Conservation (phyloP, 2,329 filamentous ascomycete species). For the Aspergillus tamarii region DNA sequence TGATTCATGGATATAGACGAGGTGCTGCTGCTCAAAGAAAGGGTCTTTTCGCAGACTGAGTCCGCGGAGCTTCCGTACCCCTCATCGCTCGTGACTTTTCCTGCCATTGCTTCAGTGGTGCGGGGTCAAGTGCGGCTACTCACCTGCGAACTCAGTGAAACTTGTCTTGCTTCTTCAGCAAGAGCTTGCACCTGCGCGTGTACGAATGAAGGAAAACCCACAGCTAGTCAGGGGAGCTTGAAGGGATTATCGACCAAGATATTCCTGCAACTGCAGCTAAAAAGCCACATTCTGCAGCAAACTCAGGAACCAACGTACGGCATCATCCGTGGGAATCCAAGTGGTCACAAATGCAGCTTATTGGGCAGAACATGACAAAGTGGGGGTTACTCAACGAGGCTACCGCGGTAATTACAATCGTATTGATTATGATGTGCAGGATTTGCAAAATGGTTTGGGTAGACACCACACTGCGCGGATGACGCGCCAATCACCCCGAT, state of each 20-base stretch:
- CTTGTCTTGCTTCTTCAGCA: slow-evolving; percentile 16
- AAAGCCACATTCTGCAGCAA: slow-evolving; percentile 14
- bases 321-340: slow-evolving; percentile 20
- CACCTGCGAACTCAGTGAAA: slow-evolving; percentile 20
- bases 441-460: background rate
- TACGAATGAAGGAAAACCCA: slow-evolving; percentile 3
- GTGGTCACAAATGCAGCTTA: slow-evolving; percentile 8
- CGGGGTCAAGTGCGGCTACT: slow-evolving; percentile 18
- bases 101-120: slow-evolving; percentile 21
- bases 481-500: slow-evolving; percentile 10
- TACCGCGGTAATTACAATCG: slow-evolving; percentile 5
- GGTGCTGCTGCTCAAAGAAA: background rate
- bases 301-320: slow-evolving; percentile 20
- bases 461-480: slow-evolving; percentile 7
- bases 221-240: background rate
- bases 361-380: slow-evolving; percentile 11
- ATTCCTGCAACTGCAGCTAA: slow-evolving; percentile 12
- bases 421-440: slow-evolving; percentile 3
- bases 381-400: slow-evolving; percentile 5
- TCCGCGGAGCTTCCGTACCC: slow-evolving; percentile 13
- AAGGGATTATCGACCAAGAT: slow-evolving; percentile 4
- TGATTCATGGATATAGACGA: slow-evolving; percentile 4
- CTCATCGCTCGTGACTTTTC: slow-evolving; percentile 16
- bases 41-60: slow-evolving; percentile 3
- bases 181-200: slow-evolving; percentile 7